Percentiles rank a stretch among this genome's conserved stretches.
These are phyloP conservation scores for Agrostemma githago DNA, from an alignment of 148 eudicot species.

Conservation along the genomic window DNA sequence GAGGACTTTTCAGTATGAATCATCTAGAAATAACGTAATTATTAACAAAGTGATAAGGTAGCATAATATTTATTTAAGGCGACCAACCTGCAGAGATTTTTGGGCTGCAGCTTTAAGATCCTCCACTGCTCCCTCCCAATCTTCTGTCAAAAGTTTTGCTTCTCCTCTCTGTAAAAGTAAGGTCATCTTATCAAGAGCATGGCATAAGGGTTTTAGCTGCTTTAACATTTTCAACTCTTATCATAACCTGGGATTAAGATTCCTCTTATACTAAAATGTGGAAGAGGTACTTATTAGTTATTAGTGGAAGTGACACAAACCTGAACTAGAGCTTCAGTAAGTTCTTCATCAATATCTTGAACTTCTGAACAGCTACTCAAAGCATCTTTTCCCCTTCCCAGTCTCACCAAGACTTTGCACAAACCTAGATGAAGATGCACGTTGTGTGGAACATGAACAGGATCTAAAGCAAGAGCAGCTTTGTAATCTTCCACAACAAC, in stretches of 20 bases:
- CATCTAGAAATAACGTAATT: background rate
- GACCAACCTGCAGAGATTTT: conserved; percentile 84
- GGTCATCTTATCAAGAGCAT: conserved; percentile 10
- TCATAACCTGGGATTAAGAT: background rate
- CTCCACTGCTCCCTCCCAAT: conserved; percentile 93
- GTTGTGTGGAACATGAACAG: conserved; percentile 71
- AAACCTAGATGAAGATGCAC: conserved; percentile 89
- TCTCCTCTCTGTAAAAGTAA: conserved; percentile 70
- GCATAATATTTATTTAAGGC: conserved; percentile 7
- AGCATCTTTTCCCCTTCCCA: conserved; percentile 91
- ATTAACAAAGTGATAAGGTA: background rate
- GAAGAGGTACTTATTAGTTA: background rate
- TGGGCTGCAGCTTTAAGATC: conserved; percentile 85
- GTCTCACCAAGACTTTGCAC: conserved; percentile 80
- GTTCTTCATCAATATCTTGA: conserved; percentile 71
- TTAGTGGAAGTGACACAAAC: conserved; percentile 27
- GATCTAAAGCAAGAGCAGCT: conserved; percentile 84
- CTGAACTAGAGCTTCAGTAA: conserved; percentile 76
- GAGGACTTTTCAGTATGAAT: background rate
- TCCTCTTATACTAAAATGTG: background rate
- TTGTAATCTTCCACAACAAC: conserved; percentile 82
- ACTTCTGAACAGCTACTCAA: conserved; percentile 65
- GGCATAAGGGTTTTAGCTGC: background rate
- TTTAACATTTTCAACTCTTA: background rate
- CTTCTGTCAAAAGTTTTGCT: conserved; percentile 79